Conservation (phyloP, 305 asterid genomes). For the Solanum hybrid region DNA sequence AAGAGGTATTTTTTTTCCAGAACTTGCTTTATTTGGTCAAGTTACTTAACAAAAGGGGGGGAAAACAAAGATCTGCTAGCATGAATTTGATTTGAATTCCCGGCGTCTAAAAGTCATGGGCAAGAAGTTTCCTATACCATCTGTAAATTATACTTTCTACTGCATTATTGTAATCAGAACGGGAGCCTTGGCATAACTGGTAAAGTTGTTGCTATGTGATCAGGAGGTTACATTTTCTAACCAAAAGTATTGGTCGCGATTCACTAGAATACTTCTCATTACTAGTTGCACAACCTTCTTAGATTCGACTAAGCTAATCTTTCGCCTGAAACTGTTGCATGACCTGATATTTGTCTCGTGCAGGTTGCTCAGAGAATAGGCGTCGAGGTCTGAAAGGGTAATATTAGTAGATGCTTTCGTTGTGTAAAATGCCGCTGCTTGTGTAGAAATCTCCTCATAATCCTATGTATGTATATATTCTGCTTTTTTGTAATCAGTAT, state of each 20-base stretch:
- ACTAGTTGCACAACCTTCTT: background rate
- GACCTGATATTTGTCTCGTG: background rate
- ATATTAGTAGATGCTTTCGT: background rate
- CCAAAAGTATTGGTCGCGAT: background rate
- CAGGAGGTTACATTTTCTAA: background rate
- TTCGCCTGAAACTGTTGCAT: background rate
- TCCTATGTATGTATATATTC: slow-evolving; percentile 31
- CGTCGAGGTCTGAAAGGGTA: slow-evolving; percentile 41
- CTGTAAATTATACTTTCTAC: background rate
- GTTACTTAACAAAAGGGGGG: background rate
- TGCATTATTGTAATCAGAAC: background rate
- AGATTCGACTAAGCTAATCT: background rate
- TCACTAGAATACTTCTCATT: background rate
- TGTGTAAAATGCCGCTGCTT: background rate
- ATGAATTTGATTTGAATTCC: background rate
- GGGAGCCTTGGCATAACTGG: background rate
- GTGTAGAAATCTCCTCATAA: background rate
- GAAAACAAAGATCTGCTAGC: background rate
- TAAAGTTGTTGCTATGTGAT: background rate
- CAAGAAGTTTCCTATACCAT: background rate
- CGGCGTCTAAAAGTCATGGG: background rate
- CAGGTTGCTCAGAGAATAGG: slow-evolving; percentile 97
- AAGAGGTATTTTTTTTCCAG: slow-evolving; percentile 47
- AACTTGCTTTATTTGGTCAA: background rate
- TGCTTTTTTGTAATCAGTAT: slow-evolving; percentile 7